phyloP scores from a whole-genome alignment of 179 eudicot genomes.

The Camellia oleifera region DNA sequence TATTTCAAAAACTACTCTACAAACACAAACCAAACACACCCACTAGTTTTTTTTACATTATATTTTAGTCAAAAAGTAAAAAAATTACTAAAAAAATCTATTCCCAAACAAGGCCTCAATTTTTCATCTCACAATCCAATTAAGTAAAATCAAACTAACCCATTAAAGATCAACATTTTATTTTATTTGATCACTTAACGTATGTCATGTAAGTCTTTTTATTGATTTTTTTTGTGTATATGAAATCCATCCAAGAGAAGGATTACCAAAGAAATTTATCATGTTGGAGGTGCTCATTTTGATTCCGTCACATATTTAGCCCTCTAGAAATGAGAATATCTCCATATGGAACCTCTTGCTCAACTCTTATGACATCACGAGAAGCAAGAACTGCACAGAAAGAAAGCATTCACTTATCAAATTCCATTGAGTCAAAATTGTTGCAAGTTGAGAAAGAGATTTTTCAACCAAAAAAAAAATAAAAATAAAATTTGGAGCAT shows the following conservation, averaged over 20 bases:
- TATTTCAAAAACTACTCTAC: too few species aligned
- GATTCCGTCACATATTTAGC: slow-evolving; percentile 52
- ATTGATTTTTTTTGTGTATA: background rate
- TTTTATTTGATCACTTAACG: too few species aligned
- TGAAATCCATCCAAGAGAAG: slow-evolving; percentile 1
- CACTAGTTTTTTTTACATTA: too few species aligned
- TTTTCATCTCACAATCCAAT: too few species aligned
- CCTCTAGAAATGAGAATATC: slow-evolving; percentile 84
- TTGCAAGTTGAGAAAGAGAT: background rate
- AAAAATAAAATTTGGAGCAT: background rate
- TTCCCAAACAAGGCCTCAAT: too few species aligned
- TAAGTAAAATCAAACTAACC: too few species aligned
- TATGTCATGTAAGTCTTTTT: too few species aligned
- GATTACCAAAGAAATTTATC: background rate
- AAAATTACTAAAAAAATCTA: too few species aligned
- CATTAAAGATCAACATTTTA: too few species aligned
- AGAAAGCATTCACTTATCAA: background rate
- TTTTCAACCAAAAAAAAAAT: background rate
- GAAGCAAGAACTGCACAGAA: slow-evolving; percentile 75
- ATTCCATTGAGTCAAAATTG: background rate
- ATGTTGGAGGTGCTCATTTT: background rate
- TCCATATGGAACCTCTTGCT: slow-evolving; percentile 67
- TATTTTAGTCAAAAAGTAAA: too few species aligned
- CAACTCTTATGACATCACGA: slow-evolving; percentile 56
- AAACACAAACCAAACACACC: too few species aligned